These are phyloP conservation scores for Aegilops tauschii DNA, from an alignment of 176 grass and related monocot genomes.

Conservation along the genomic window DNA sequence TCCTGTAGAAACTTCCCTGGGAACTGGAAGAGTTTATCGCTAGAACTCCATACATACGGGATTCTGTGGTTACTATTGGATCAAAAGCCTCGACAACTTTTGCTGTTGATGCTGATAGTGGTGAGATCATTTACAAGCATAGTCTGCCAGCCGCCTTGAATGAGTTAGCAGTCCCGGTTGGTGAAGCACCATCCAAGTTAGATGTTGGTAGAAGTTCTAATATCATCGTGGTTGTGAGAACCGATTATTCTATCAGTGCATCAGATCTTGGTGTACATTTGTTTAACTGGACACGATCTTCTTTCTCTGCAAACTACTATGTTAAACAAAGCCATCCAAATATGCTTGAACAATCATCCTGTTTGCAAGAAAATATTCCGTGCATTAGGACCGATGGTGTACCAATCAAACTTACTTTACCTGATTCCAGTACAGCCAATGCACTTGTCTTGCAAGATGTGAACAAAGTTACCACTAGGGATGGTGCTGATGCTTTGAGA, in stretches of 20 bases:
- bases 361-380: constrained; percentile 48
- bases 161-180: constrained; percentile 44
- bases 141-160: constrained; percentile 49
- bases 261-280: constrained; percentile 70
- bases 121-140: constrained; percentile 74
- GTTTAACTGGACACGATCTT: constrained; percentile 79
- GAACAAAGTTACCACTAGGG: constrained; percentile 22
- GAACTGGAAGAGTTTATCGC: constrained; percentile 78
- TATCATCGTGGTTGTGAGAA: constrained; percentile 69
- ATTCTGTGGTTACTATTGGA: constrained; percentile 79
- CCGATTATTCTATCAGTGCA: constrained; percentile 85
- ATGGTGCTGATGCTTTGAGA: constrained; percentile 17
- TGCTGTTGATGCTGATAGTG: constrained; percentile 63
- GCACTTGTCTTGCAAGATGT: constrained; percentile 32
- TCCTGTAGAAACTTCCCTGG: constrained; percentile 68
- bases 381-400: constrained; percentile 41
- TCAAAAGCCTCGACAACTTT: constrained; percentile 83
- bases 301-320: constrained; percentile 69
- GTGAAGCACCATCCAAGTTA: constrained; percentile 62
- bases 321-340: constrained; percentile 36
- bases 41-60: constrained; percentile 70
- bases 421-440: constrained; percentile 37
- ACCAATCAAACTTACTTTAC: constrained; percentile 45
- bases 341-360: constrained; percentile 51
- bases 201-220: constrained; percentile 47